Evolutionary conservation across 805 yeast species (phyloP), one percentile per base, ranked within the genome.

Genomic region (Starmera quercuum): DNA sequence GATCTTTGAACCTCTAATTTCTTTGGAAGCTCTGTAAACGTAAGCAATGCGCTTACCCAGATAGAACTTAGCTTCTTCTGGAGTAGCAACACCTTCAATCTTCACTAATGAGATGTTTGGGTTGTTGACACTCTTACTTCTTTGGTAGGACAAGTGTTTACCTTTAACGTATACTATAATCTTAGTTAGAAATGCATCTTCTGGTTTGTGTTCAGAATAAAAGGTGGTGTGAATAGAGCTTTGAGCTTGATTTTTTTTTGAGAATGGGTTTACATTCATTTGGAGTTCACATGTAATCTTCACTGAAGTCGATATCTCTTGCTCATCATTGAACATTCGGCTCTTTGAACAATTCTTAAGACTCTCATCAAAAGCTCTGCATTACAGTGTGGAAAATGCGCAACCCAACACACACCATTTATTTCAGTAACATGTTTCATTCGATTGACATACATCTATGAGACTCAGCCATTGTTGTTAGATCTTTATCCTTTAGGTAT

Each of bases 101-200:
- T 92, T 84, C 68, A 92, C 75, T 70, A 92, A 79, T 51, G 98
- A 92, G 59, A 84, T 84, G 76, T 85, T 83, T 70, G 98, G 97
- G 94, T 92, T 85, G 82, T 81, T 87, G 66, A 83, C 85, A 71
- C 79, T 79, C 87, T 92, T 92, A 59, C 97, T 87, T 78, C 98
- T 94, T 80, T 92, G 97, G 95, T 90, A 92, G 61, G 97, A 88
- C 66, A 92, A 68, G 83, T 92, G 98, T 82, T 90, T 92, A 75
- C 97, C 98, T 82, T 90, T 92, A 74, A 92, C 97, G 96, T 92
- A 92, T 76, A 92, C 94, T 84, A 65, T 46, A 47, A 38, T 26
- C 27, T 36, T 10, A n/a, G 11, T 9, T 23, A n/a, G n/a, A n/a
- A n/a, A n/a, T n/a, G n/a, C n/a, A n/a, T n/a, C n/a, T n/a, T n/a